These are phyloP conservation scores for Neonectria hederae DNA, from an alignment of 2,329 filamentous ascomycete genomes.

Conservation along the genomic window DNA sequence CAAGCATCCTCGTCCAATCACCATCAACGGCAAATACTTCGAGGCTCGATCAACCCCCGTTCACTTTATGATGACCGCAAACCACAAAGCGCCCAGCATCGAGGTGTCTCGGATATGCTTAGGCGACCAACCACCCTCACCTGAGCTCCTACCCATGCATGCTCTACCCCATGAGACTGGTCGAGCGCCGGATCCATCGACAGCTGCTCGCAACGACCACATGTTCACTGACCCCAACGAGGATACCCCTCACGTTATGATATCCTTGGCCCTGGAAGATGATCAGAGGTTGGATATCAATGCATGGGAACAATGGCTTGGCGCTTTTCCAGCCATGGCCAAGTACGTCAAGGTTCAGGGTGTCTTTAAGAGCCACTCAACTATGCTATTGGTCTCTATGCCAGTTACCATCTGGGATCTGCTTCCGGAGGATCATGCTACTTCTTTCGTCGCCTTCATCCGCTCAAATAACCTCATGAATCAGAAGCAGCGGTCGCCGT, in stretches of 20 bases:
- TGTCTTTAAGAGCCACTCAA: conserved; percentile 70
- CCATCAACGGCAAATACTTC: conserved; percentile 66
- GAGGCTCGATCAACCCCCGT: conserved; percentile 68
- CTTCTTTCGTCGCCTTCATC: conserved; percentile 67
- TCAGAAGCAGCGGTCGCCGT: conserved; percentile 39
- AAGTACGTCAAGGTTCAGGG: conserved; percentile 70
- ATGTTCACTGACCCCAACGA: conserved; percentile 59
- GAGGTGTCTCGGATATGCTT: conserved; percentile 56
- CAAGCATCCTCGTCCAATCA: conserved; percentile 67
- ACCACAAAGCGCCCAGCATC: conserved; percentile 67
- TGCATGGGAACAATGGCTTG: conserved; percentile 67
- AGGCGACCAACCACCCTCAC: conserved; percentile 39
- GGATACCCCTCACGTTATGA: conserved; percentile 68
- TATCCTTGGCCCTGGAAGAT: conserved; percentile 67
- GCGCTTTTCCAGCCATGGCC: conserved; percentile 64
- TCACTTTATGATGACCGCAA: conserved; percentile 71
- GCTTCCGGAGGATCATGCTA: conserved; percentile 65
- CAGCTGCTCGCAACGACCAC: conserved; percentile 38
- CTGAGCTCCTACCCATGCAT: conserved; percentile 32
- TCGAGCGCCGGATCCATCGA: conserved; percentile 38
- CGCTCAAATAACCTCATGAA: conserved; percentile 64
- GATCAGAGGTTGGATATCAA: conserved; percentile 66
- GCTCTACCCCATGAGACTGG: conserved; percentile 36
- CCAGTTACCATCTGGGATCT: conserved; percentile 69
- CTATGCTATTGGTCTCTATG: conserved; percentile 65